Percentiles rank a stretch among this genome's conserved stretches.
Evolutionary conservation across 768 basidiomycete genomes (phyloP).

Genomic region (Termitomyces sp.): DNA sequence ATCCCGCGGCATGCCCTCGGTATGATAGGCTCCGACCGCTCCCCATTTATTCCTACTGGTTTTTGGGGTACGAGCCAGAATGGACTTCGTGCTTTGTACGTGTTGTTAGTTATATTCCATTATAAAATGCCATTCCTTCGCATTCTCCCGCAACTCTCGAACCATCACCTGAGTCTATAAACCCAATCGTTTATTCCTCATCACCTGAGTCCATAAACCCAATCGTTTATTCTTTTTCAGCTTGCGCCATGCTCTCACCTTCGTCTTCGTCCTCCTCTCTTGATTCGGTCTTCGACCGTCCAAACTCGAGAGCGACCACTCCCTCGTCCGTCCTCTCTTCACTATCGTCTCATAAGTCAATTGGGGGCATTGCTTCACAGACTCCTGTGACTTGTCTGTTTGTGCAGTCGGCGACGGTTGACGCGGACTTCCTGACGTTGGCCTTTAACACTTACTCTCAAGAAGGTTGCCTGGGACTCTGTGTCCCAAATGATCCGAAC

Average conservation of each 20-base stretch:
- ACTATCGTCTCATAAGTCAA: constrained; percentile 7
- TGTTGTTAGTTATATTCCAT: constrained; percentile 21
- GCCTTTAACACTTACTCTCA: constrained; percentile 33
- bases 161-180: neutral
- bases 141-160: constrained; percentile 6
- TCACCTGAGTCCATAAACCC: neutral
- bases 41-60: neutral
- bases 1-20: neutral
- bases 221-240: neutral
- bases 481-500: constrained; percentile 1
- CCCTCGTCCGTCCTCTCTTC: constrained; percentile 23
- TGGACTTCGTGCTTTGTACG: constrained; percentile 19
- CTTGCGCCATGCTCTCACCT: constrained; percentile 15
- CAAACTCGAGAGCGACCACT: constrained; percentile 33
- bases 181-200: neutral
- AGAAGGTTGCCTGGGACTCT: constrained; percentile 25
- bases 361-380: constrained; percentile 17
- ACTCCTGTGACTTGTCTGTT: constrained; percentile 23
- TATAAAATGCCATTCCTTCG: constrained; percentile 27
- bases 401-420: constrained; percentile 18
- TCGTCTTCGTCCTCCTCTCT: constrained; percentile 32
- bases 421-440: constrained; percentile 20
- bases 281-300: constrained; percentile 28
- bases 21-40: constrained; percentile 2
- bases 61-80: constrained; percentile 11